Conservation (phyloP, 805 yeast genomes). For the Candida qinlingensis region DNA sequence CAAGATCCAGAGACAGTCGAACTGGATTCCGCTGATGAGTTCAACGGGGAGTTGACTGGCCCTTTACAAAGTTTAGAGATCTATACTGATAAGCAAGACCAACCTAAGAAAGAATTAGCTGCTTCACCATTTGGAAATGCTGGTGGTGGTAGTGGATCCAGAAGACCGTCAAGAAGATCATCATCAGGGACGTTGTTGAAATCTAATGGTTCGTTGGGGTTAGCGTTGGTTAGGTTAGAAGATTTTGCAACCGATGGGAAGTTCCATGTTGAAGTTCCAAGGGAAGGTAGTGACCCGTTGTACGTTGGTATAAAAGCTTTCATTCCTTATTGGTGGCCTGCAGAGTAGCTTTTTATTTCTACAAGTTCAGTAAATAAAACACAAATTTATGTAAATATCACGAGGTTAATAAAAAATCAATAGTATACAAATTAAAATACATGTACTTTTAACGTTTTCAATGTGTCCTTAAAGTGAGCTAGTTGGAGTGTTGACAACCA, state of each 20-base stretch:
- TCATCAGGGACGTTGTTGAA: slow-evolving; percentile 59
- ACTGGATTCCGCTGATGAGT: slow-evolving; percentile 11
- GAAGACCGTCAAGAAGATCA: slow-evolving; percentile 27
- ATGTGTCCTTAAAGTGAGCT: background rate
- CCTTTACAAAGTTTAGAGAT: slow-evolving; percentile 19
- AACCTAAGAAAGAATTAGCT: slow-evolving; percentile 15
- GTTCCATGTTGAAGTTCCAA: slow-evolving; percentile 27
- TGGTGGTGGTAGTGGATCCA: background rate
- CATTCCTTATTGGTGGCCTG: slow-evolving; percentile 77
- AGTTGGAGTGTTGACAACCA: slow-evolving; percentile 16
- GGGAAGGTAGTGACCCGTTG: slow-evolving; percentile 16
- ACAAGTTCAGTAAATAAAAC: background rate
- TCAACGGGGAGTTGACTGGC: background rate
- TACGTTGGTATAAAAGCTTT: slow-evolving; percentile 45
- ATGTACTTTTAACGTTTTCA: too few species aligned
- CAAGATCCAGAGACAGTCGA: slow-evolving; percentile 16
- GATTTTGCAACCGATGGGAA: slow-evolving; percentile 32
- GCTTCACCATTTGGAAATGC: slow-evolving; percentile 37
- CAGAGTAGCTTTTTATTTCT: background rate
- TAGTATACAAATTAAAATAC: too few species aligned
- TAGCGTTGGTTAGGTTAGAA: slow-evolving; percentile 53
- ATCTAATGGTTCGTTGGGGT: slow-evolving; percentile 54
- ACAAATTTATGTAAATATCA: background rate
- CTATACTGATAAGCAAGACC: slow-evolving; percentile 12
- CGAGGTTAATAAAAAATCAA: too few species aligned